These are phyloP conservation scores for Golubevia pallescens DNA, from an alignment of 1,284 basidiomycete species.

Conservation along the genomic window DNA sequence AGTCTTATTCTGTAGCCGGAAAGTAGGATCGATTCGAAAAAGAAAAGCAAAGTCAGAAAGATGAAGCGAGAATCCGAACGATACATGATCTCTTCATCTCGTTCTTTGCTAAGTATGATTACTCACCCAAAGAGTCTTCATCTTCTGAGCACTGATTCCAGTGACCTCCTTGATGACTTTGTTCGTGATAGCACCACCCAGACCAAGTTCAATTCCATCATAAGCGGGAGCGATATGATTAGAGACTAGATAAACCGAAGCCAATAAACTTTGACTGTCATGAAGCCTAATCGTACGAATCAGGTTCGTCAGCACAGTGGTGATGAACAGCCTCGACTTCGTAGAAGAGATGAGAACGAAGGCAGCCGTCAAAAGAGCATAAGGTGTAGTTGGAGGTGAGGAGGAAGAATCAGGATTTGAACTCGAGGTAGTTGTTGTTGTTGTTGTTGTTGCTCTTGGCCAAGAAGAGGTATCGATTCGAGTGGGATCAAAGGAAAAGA, in stretches of 20 bases:
- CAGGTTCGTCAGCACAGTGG: slow-evolving; percentile 80
- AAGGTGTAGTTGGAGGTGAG: slow-evolving; percentile 69
- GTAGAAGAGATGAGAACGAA: slow-evolving; percentile 77
- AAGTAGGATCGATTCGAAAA: slow-evolving; percentile 5
- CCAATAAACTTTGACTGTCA: slow-evolving; percentile 75
- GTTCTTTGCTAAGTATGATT: slow-evolving; percentile 45
- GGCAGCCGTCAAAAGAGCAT: slow-evolving; percentile 79
- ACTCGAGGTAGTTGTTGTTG: slow-evolving; percentile 20
- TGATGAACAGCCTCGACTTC: slow-evolving; percentile 80
- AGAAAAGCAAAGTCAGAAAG: background rate
- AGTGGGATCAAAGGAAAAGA: slow-evolving; percentile 2
- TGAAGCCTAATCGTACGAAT: slow-evolving; percentile 75
- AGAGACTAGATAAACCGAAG: slow-evolving; percentile 86
- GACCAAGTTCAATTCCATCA: slow-evolving; percentile 65
- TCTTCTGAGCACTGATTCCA: slow-evolving; percentile 73
- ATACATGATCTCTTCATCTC: background rate
- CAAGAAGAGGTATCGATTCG: slow-evolving; percentile 1
- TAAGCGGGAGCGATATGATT: slow-evolving; percentile 78
- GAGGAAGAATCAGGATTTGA: slow-evolving; percentile 20
- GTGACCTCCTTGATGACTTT: slow-evolving; percentile 83
- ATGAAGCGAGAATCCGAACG: background rate
- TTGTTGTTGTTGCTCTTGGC: background rate
- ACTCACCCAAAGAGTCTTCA: slow-evolving; percentile 70
- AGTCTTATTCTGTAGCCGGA: slow-evolving; percentile 17
- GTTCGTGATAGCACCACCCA: slow-evolving; percentile 73